Evolutionary conservation across 441 rosid genomes (phyloP).

Genomic region (Bruguiera hainesii): DNA sequence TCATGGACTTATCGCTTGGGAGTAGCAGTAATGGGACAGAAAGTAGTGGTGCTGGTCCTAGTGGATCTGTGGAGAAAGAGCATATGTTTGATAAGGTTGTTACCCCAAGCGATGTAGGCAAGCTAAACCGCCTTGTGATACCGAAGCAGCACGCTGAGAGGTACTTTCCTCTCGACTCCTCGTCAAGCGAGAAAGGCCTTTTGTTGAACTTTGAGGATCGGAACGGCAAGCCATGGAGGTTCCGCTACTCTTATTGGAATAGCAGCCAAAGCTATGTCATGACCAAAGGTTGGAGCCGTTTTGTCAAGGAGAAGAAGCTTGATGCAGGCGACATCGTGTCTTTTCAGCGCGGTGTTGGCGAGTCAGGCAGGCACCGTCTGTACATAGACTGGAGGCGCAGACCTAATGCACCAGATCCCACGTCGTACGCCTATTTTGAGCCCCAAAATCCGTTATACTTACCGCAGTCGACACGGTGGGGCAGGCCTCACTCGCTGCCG

Average conservation of each 20-base stretch:
- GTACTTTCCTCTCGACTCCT: constrained; percentile 78
- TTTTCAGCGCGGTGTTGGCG: constrained; percentile 79
- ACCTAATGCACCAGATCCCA: constrained; percentile 54
- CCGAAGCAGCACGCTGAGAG: constrained; percentile 97
- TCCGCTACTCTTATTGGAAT: constrained; percentile 95
- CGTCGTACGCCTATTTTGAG: constrained; percentile 29
- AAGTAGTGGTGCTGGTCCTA: constrained; percentile 15
- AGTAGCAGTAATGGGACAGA: constrained; percentile 26
- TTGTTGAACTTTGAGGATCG: constrained; percentile 84
- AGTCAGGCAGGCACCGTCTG: constrained; percentile 45
- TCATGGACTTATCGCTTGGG: constrained; percentile 64
- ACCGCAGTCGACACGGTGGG: constrained; percentile 45
- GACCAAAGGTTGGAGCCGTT: constrained; percentile 99
- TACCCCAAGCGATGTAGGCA: constrained; percentile 74
- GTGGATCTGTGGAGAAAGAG: constrained; percentile 27
- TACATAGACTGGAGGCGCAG: constrained; percentile 93
- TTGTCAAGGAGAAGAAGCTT: constrained; percentile 94
- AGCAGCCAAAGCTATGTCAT: constrained; percentile 98
- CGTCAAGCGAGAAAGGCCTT: constrained; percentile 77
- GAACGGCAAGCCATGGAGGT: constrained; percentile 85
- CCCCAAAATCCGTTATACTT: constrained; percentile 52
- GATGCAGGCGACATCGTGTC: constrained; percentile 93
- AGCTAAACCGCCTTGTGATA: constrained; percentile 88
- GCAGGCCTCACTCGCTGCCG: constrained; percentile 47
- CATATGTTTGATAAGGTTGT: constrained; percentile 41